phyloP scores from a whole-genome alignment of 495 filamentous ascomycete species.

The Geopyxis carbonaria region DNA sequence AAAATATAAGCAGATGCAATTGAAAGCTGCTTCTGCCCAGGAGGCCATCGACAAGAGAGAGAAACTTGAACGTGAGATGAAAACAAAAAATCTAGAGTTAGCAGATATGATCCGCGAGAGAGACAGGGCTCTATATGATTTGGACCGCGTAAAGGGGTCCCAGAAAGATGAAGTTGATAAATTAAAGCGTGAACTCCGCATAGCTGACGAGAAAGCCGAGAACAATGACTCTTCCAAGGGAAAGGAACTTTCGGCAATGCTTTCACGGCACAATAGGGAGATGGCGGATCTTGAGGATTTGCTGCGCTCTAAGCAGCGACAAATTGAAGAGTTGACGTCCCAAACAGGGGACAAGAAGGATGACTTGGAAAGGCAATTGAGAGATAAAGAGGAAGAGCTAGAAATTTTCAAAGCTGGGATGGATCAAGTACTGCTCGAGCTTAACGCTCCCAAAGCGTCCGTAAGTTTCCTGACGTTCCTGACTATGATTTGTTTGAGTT shows the following conservation, averaged over 20 bases:
- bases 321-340: slow-evolving; percentile 65
- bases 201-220: slow-evolving; percentile 82
- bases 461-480: slow-evolving; percentile 1
- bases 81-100: slow-evolving; percentile 94
- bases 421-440: slow-evolving; percentile 82
- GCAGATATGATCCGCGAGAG: slow-evolving; percentile 97
- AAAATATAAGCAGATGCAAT: slow-evolving; percentile 87
- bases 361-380: slow-evolving; percentile 65
- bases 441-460: slow-evolving; percentile 44
- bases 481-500: slow-evolving; percentile 25
- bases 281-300: slow-evolving; percentile 92
- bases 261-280: slow-evolving; percentile 90
- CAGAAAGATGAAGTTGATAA: slow-evolving; percentile 92
- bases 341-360: slow-evolving; percentile 64
- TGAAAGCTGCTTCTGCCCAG: slow-evolving; percentile 90
- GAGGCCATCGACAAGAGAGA: slow-evolving; percentile 91
- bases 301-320: slow-evolving; percentile 69
- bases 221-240: slow-evolving; percentile 86
- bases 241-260: slow-evolving; percentile 79
- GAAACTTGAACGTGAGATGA: slow-evolving; percentile 89
- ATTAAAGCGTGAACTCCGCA: slow-evolving; percentile 84
- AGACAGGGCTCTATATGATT: slow-evolving; percentile 85
- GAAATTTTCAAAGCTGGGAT: slow-evolving; percentile 93
- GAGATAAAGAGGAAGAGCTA: slow-evolving; percentile 90
- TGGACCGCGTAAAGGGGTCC: slow-evolving; percentile 64